Evolutionary conservation across 2,329 filamentous ascomycete species (phyloP), one percentile per base, ranked within the genome.

Genomic region (Fusarium ambrosium): DNA sequence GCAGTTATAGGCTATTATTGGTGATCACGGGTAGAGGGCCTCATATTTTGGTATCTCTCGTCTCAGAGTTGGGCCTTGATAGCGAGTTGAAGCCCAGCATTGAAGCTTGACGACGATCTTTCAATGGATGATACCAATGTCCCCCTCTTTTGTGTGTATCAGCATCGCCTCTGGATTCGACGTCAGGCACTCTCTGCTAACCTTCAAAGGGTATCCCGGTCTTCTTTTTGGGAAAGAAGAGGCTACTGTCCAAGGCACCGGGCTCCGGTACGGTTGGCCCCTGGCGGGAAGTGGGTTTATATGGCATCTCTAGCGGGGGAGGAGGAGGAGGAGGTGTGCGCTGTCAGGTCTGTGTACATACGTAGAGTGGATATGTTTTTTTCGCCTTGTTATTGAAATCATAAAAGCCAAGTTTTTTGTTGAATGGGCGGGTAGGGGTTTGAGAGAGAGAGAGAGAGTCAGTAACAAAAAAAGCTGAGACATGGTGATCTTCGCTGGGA

Each of bases 211-310:
- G 59, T 69, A 74, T 72, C 68, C 72, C 43, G 65, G 64, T 59
- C 66, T 63, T 34, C 29, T 51, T 13, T 13, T 34, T 13, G 32
- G 10, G 32, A 34, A 29, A 27, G 11, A n/a, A 16, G 29, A 27
- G n/a, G 41, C 51, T 56, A 39, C 64, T 24, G 59, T 56, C 55
- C 55, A 62, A 43, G 69, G 53, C 53, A 20, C 39, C 41, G 37
- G 43, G 41, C 66, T 64, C 56, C 61, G 56, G 70, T 69, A 24
- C 69, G 37, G 16, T 58, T 58, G 62, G 71, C 41, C 70, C 66
- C 70, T 55, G 70, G 62, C 70, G 48, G 66, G 60, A 68, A 70
- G 69, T 70, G 69, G 66, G 61, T 64, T 64, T 45, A 24, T 56
- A 56, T 56, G 27, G 53, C 45, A 56, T 51, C 68, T 53, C 24